Evolutionary conservation across 495 filamentous ascomycete species (phyloP).

Genomic region (Delitschia confertaspora): DNA sequence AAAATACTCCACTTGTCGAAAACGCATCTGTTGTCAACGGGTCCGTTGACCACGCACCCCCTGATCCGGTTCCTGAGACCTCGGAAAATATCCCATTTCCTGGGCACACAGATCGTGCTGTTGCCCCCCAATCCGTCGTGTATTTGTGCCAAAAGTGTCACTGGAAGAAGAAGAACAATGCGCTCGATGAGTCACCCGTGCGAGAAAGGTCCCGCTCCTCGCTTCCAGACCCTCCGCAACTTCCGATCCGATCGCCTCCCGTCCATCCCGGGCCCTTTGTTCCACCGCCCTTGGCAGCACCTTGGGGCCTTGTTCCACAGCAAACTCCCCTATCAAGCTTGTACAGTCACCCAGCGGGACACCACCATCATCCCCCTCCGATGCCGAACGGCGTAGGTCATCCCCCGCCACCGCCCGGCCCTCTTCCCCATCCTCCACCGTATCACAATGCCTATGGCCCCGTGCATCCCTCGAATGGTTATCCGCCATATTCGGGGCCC

Average conservation of each 20-base stretch:
- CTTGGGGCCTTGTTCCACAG: no score
- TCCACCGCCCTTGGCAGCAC: slow-evolving; percentile 8
- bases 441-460: slow-evolving; percentile 22
- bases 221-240: slow-evolving; percentile 9
- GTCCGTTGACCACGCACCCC: slow-evolving; percentile 11
- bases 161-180: slow-evolving; percentile 30
- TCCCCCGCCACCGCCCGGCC: slow-evolving; percentile 9
- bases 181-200: slow-evolving; percentile 15
- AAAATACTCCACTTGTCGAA: slow-evolving; percentile 3
- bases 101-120: slow-evolving; percentile 13
- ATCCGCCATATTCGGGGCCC: slow-evolving; percentile 17
- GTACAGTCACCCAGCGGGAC: not conserved
- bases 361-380: slow-evolving; percentile 10
- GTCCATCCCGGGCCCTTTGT: slow-evolving; percentile 6
- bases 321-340: no score
- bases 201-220: slow-evolving; percentile 13
- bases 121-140: slow-evolving; percentile 1
- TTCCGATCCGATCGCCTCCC: slow-evolving; percentile 26
- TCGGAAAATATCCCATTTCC: no score
- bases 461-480: slow-evolving; percentile 28
- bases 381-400: slow-evolving; percentile 22
- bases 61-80: no score
- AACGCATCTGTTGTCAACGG: slow-evolving; percentile 3
- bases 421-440: slow-evolving; percentile 19
- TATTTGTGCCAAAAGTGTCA: slow-evolving; percentile 35